These are phyloP conservation scores for Leishmania lainsoni DNA, from an alignment of 208 protist species.

Conservation along the genomic window DNA sequence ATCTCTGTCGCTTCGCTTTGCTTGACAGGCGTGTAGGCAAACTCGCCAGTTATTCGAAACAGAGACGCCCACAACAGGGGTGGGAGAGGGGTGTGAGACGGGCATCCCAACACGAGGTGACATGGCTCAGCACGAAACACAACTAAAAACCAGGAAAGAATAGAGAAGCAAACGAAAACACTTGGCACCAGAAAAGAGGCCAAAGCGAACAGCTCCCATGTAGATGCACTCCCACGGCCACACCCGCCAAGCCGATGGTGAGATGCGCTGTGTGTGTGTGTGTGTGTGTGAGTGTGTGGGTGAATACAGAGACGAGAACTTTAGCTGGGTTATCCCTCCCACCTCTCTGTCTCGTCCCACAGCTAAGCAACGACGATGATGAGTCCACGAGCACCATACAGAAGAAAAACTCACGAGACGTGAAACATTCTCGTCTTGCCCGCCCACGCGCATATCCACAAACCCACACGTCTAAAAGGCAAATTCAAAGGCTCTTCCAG, in stretches of 20 bases:
- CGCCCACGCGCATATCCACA: too few relatives aligned
- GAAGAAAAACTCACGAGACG: too few relatives aligned
- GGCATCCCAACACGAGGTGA: background rate
- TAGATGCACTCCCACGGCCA: background rate
- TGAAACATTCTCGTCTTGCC: too few relatives aligned
- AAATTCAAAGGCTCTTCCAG: too few relatives aligned
- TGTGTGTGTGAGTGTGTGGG: too few relatives aligned
- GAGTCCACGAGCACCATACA: too few relatives aligned
- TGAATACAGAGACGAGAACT: background rate
- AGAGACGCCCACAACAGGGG: background rate
- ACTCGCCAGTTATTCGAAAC: background rate
- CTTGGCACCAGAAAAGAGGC: slow-evolving; percentile 11
- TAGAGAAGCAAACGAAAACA: background rate
- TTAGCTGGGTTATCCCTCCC: background rate
- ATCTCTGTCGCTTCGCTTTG: background rate
- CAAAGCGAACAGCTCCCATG: background rate
- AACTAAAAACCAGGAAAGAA: background rate
- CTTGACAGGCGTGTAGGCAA: background rate
- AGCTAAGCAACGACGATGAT: too few relatives aligned
- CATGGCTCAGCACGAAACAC: too few relatives aligned
- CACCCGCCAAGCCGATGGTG: background rate
- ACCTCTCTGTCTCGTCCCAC: too few relatives aligned
- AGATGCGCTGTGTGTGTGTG: too few relatives aligned
- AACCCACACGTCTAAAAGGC: too few relatives aligned
- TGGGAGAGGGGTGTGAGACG: background rate